Percentiles rank a stretch among this genome's conserved stretches.
phyloP scores from a whole-genome alignment of 192 early-diverging fungal genomes.

The Mycoemilia scoparia region DNA sequence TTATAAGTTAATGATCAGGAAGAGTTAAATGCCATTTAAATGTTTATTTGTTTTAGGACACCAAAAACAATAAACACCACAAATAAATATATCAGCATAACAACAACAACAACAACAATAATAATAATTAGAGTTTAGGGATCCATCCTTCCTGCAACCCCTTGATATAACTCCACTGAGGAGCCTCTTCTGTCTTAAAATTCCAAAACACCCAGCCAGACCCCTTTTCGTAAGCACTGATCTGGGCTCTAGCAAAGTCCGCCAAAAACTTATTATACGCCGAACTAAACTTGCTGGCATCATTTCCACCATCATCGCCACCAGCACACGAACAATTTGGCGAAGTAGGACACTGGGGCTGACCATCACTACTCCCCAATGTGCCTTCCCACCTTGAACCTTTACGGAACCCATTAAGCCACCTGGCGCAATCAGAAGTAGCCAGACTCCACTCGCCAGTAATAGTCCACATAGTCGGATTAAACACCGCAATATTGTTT shows the following conservation, averaged over 20 bases:
- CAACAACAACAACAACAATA: too few relatives aligned
- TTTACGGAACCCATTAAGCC: slow-evolving; percentile 43
- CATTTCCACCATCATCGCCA: slow-evolving; percentile 20
- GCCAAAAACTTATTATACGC: slow-evolving; percentile 33
- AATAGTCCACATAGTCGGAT: slow-evolving; percentile 29
- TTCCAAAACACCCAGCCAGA: slow-evolving; percentile 62
- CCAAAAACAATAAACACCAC: too few relatives aligned
- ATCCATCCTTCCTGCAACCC: slow-evolving; percentile 43
- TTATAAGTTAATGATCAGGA: too few relatives aligned
- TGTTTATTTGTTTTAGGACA: too few relatives aligned
- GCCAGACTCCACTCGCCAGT: slow-evolving; percentile 57
- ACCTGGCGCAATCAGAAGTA: slow-evolving; percentile 51
- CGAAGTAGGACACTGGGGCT: slow-evolving; percentile 22
- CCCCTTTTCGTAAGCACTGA: slow-evolving; percentile 48
- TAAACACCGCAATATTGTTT: slow-evolving; percentile 14
- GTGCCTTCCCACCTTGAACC: slow-evolving; percentile 48
- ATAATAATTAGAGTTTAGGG: too few relatives aligned
- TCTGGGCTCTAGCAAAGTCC: slow-evolving; percentile 40
- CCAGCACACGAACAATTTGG: slow-evolving; percentile 32
- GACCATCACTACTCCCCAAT: slow-evolving; percentile 17
- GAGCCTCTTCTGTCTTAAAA: slow-evolving; percentile 51
- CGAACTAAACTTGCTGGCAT: slow-evolving; percentile 21
- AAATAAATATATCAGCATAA: too few relatives aligned
- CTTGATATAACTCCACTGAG: slow-evolving; percentile 55
- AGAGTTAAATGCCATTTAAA: too few relatives aligned